phyloP scores from a whole-genome alignment of 2,329 filamentous ascomycete genomes.

The Cryphonectria japonica region DNA sequence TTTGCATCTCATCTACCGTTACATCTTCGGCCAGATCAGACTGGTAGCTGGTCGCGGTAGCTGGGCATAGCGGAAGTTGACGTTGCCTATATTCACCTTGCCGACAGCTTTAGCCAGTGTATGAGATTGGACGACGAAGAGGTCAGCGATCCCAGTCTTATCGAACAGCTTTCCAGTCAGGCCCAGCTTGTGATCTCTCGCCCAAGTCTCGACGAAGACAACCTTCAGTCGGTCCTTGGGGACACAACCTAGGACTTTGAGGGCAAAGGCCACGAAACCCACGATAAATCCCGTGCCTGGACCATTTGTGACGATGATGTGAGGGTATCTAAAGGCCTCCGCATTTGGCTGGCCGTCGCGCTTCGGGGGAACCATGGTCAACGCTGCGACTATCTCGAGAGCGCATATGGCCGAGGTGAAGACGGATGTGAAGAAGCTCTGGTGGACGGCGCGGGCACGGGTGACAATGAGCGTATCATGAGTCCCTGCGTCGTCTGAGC shows the following conservation, averaged over 20 bases:
- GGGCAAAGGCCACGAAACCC: slow-evolving; percentile 51
- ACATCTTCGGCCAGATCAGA: background rate
- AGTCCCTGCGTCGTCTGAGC: slow-evolving; percentile 46
- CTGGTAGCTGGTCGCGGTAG: background rate
- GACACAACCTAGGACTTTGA: slow-evolving; percentile 51
- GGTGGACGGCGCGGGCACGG: slow-evolving; percentile 80
- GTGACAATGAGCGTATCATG: slow-evolving; percentile 72
- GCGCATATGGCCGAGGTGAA: slow-evolving; percentile 69
- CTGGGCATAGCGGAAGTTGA: slow-evolving; percentile 21
- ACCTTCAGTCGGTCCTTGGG: slow-evolving; percentile 66
- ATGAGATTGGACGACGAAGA: slow-evolving; percentile 83
- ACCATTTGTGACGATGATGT: slow-evolving; percentile 83
- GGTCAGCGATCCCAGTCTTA: slow-evolving; percentile 66
- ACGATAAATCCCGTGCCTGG: slow-evolving; percentile 86
- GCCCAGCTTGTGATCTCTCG: slow-evolving; percentile 80
- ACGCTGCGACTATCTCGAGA: slow-evolving; percentile 60
- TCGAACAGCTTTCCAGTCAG: slow-evolving; percentile 80
- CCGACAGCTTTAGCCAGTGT: slow-evolving; percentile 56
- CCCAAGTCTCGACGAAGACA: slow-evolving; percentile 92
- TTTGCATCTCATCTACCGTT: background rate
- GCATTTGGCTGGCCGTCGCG: slow-evolving; percentile 28
- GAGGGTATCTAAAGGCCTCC: slow-evolving; percentile 56
- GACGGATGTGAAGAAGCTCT: slow-evolving; percentile 75
- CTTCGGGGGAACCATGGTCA: slow-evolving; percentile 43
- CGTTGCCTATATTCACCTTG: slow-evolving; percentile 37